phyloP scores from a whole-genome alignment of 192 early-diverging fungal genomes.

The Coemansia reversa region DNA sequence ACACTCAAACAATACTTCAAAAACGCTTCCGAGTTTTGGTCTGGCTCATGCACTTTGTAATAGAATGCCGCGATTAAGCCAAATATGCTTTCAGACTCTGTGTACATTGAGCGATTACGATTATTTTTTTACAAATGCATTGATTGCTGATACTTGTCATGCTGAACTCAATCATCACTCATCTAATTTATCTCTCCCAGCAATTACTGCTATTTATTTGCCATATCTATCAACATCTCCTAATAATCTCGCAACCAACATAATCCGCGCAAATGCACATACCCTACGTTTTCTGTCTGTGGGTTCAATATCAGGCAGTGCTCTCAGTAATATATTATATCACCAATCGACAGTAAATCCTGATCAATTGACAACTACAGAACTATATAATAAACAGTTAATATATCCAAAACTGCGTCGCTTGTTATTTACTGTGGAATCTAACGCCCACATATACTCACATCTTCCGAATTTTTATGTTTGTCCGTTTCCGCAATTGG shows the following conservation, averaged over 20 bases:
- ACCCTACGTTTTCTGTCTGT: slow-evolving; percentile 24
- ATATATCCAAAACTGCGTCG: slow-evolving; percentile 18
- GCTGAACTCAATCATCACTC: not conserved
- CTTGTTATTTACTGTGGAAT: slow-evolving; percentile 34
- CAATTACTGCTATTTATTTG: slow-evolving; percentile 17
- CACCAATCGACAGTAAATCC: not conserved
- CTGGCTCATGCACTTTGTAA: not conserved
- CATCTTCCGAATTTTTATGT: not conserved
- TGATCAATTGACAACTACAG: not conserved
- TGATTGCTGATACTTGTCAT: not conserved
- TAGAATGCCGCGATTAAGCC: not conserved
- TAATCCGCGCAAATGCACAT: slow-evolving; percentile 24
- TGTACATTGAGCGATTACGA: slow-evolving; percentile 4
- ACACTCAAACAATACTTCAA: not conserved
- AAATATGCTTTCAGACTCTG: slow-evolving; percentile 29
- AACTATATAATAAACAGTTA: not conserved
- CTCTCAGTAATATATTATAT: slow-evolving; percentile 15
- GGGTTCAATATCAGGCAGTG: slow-evolving; percentile 27
- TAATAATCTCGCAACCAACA: slow-evolving; percentile 7
- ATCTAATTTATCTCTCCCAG: not conserved
- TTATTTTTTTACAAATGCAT: not conserved
- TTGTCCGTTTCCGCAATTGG: slow-evolving; percentile 30
- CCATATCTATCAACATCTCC: slow-evolving; percentile 1
- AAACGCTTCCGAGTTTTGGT: not conserved
- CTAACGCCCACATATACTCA: slow-evolving; percentile 24